Evolutionary conservation across 2,329 filamentous ascomycete species (phyloP).

Genomic region (Lachnellula cervina): DNA sequence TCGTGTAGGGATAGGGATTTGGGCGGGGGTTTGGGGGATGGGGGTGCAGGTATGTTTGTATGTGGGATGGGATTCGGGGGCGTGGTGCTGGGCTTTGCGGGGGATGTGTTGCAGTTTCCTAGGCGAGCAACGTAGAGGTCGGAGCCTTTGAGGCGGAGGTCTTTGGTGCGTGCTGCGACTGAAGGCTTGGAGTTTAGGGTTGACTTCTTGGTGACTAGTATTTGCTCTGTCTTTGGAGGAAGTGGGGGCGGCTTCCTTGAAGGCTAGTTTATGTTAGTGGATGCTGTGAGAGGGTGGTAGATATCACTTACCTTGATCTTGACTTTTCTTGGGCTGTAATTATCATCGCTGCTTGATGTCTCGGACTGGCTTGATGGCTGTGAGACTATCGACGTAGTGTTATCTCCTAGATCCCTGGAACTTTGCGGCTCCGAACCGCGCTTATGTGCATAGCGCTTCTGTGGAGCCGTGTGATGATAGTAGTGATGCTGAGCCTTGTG

Average conservation of each 20-base stretch:
- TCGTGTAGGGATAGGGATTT: constrained; percentile 40
- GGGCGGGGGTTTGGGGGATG: constrained; percentile 3
- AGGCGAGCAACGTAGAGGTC: constrained; percentile 48
- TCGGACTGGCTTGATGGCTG: constrained; percentile 1
- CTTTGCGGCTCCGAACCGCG: constrained; percentile 10
- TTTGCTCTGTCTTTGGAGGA: constrained; percentile 9
- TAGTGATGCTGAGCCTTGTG: constrained; percentile 8
- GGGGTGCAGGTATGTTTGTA: background rate
- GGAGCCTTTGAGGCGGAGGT: constrained; percentile 42
- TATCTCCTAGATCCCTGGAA: background rate
- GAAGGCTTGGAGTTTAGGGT: constrained; percentile 19
- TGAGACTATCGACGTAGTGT: background rate
- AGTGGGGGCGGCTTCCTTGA: constrained; percentile 4
- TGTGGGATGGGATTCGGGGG: background rate
- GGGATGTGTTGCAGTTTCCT: constrained; percentile 19
- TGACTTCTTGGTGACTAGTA: constrained; percentile 20
- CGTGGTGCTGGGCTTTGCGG: background rate
- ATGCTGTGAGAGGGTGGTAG: background rate
- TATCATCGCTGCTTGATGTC: constrained; percentile 1
- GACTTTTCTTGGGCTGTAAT: constrained; percentile 1
- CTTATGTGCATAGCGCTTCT: constrained; percentile 21
- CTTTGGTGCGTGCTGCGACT: constrained; percentile 39
- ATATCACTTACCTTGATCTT: constrained; percentile 11
- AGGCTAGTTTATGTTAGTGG: constrained; percentile 3
- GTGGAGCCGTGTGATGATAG: constrained; percentile 26